Conservation (phyloP, 2,329 filamentous ascomycete species). For the Macroventuria anomochaeta region DNA sequence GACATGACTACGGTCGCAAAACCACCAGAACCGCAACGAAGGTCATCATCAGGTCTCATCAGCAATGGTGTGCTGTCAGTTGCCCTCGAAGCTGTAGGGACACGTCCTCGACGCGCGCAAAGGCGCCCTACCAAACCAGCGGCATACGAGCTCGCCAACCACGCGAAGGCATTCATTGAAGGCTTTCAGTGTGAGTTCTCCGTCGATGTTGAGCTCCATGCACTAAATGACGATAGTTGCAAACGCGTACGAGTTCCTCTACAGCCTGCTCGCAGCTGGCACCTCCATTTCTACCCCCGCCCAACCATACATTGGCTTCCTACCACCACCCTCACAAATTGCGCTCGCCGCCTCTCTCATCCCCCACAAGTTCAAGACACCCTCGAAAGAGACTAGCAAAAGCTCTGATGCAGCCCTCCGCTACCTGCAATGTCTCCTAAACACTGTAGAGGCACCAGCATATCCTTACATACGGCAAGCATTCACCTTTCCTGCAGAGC, state of each 20-base stretch:
- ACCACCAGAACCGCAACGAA: background rate
- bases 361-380: constrained; percentile 79
- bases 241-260: constrained; percentile 44
- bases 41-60: background rate
- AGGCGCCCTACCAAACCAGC: constrained; percentile 41
- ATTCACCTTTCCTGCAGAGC: constrained; percentile 66
- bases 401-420: constrained; percentile 71
- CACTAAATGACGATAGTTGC: constrained; percentile 31
- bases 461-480: constrained; percentile 72
- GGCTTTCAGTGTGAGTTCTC: constrained; percentile 37
- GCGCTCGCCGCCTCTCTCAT: constrained; percentile 80
- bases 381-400: constrained; percentile 64
- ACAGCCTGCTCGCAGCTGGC: constrained; percentile 41
- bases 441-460: constrained; percentile 69
- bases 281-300: constrained; percentile 44
- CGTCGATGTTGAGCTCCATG: background rate
- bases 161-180: constrained; percentile 47
- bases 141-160: constrained; percentile 45
- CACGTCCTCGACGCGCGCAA: constrained; percentile 34
- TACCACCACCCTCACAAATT: constrained; percentile 76
- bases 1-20: constrained; percentile 2
- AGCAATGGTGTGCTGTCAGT: constrained; percentile 3
- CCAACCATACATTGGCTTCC: constrained; percentile 57
- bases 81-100: constrained; percentile 33
- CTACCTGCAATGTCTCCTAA: constrained; percentile 72